Percentiles rank a stretch among this genome's conserved stretches.
Conservation (phyloP, 257 asterid genomes). For the Nicotiana tabacum region DNA sequence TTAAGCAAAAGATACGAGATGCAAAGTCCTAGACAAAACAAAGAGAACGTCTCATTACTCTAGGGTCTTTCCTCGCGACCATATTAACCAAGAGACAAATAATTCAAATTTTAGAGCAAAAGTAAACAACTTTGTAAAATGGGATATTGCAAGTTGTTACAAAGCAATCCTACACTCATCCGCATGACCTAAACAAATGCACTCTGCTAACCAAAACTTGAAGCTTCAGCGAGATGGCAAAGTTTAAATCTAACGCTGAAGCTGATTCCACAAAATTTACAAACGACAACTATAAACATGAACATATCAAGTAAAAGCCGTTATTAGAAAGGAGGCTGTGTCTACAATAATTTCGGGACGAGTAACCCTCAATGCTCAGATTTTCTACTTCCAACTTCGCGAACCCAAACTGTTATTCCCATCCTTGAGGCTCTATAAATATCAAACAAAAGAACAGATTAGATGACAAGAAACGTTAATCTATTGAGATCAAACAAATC, state of each 20-base stretch:
- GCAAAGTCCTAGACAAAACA: neutral
- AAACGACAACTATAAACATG: neutral
- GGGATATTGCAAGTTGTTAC: constrained; percentile 3
- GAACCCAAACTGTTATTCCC: constrained; percentile 12
- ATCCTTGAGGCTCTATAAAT: constrained; percentile 17
- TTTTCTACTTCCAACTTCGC: constrained; percentile 8
- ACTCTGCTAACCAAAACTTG: constrained; percentile 6
- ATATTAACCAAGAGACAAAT: no score
- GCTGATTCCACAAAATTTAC: neutral
- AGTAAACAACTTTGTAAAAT: neutral
- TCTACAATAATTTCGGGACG: neutral
- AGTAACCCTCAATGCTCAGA: neutral
- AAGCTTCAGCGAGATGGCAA: constrained; percentile 2
- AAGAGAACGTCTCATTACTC: neutral
- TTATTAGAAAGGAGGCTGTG: neutral
- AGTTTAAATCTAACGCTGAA: neutral
- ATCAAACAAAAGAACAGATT: neutral
- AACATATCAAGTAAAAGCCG: neutral
- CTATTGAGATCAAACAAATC: neutral
- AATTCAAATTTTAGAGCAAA: neutral
- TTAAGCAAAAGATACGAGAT: neutral
- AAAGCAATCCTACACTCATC: neutral
- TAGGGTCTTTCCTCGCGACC: neutral
- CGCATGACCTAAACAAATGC: neutral
- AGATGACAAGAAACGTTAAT: neutral